A percentile compares a stretch with the other conserved stretches of the same genome.
phyloP scores from a whole-genome alignment of 371 early-diverging fungal species.

The Circinella minor region DNA sequence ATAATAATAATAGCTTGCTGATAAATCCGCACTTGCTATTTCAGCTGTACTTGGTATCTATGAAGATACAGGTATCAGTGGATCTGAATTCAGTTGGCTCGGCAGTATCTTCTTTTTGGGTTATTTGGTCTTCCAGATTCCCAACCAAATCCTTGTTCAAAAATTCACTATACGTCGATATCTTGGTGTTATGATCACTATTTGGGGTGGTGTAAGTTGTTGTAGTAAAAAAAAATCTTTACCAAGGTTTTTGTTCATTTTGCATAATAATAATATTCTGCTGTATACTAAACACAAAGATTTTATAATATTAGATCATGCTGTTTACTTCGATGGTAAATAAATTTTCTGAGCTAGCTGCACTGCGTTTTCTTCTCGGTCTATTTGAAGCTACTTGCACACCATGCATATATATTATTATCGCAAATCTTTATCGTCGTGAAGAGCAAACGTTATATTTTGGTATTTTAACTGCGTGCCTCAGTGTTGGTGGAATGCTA shows the following conservation, averaged over 20 bases:
- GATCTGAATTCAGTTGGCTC: conserved; percentile 29
- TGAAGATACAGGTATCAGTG: conserved; percentile 24
- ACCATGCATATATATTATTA: conserved; percentile 31
- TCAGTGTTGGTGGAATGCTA: conserved; percentile 29
- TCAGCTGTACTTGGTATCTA: conserved; percentile 34
- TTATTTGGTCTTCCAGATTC: conserved; percentile 15
- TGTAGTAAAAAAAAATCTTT: neutral
- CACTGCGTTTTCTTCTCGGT: conserved; percentile 35
- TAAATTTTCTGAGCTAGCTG: conserved; percentile 34
- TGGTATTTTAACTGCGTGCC: conserved; percentile 27
- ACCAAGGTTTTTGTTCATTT: too few relatives aligned
- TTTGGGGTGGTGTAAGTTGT: conserved; percentile 33
- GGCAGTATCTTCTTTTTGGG: conserved; percentile 18
- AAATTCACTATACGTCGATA: conserved; percentile 24
- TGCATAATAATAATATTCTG: too few relatives aligned
- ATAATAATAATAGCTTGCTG: conserved; percentile 22
- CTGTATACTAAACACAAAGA: too few relatives aligned
- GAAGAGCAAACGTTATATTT: conserved; percentile 33
- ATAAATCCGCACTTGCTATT: conserved; percentile 33
- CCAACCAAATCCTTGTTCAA: conserved; percentile 27
- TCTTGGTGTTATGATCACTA: conserved; percentile 23
- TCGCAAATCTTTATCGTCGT: conserved; percentile 40
- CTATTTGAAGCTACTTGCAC: conserved; percentile 37
- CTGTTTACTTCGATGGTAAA: neutral
- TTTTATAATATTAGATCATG: conserved; percentile 14